These are phyloP conservation scores for Solanum infundibuliforme DNA, from an alignment of 257 asterid species.

Conservation along the genomic window DNA sequence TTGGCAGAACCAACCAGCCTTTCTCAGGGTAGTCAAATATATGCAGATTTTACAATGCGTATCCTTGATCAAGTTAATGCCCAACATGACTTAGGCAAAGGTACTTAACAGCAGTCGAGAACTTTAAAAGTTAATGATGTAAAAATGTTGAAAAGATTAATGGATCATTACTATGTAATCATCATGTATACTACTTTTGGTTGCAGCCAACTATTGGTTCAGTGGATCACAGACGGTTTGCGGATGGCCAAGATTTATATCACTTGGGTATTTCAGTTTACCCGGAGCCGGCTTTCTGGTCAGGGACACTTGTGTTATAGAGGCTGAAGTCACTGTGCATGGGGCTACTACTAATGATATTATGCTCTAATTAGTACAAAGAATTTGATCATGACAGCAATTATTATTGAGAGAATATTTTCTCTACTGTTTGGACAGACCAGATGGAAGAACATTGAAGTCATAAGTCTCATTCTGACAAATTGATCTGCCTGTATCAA, in stretches of 20 bases:
- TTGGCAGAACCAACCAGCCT: conserved; percentile 42
- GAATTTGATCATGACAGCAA: background rate
- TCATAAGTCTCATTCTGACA: background rate
- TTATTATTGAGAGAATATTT: background rate
- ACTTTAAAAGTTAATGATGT: background rate
- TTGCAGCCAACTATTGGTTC: conserved; percentile 67
- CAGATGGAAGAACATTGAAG: background rate
- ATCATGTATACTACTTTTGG: background rate
- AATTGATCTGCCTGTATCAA: too few relatives aligned
- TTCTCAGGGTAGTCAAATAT: conserved; percentile 26
- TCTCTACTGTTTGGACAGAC: background rate
- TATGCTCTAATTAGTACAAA: background rate
- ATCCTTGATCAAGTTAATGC: conserved; percentile 34
- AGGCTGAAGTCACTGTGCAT: conserved; percentile 49
- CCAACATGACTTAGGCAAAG: conserved; percentile 29
- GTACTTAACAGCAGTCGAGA: conserved; percentile 11
- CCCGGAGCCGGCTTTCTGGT: conserved; percentile 21
- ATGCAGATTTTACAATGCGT: conserved; percentile 46
- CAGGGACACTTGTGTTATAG: conserved; percentile 36
- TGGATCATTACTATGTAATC: background rate
- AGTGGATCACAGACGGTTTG: conserved; percentile 21
- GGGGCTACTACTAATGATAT: conserved; percentile 23
- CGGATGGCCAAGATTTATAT: conserved; percentile 58
- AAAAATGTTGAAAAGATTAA: background rate
- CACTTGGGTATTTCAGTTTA: conserved; percentile 23